These are phyloP conservation scores for Peronospora destructor DNA, from an alignment of 352 stramenopile genomes.

Conservation along the genomic window DNA sequence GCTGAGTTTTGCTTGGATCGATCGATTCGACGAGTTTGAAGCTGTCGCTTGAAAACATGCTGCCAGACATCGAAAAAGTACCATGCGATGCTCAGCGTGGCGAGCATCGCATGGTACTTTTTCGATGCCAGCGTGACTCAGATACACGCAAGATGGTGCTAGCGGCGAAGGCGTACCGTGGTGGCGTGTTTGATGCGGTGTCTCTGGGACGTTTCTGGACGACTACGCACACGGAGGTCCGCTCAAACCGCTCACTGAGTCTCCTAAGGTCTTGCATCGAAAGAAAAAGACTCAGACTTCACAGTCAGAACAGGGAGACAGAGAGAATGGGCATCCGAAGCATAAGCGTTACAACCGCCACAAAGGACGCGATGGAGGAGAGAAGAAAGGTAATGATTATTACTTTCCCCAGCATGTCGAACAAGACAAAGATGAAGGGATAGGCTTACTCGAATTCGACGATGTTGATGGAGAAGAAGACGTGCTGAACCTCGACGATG, in stretches of 20 bases:
- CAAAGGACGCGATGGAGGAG: slow-evolving; percentile 20
- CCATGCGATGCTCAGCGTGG: slow-evolving; percentile 25
- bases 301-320: slow-evolving; percentile 8
- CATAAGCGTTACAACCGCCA: slow-evolving; percentile 5
- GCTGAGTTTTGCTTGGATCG: slow-evolving; percentile 49
- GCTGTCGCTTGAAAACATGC: slow-evolving; percentile 59
- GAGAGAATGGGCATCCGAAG: slow-evolving; percentile 4
- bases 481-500: slow-evolving; percentile 54
- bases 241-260: slow-evolving; percentile 49
- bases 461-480: slow-evolving; percentile 40
- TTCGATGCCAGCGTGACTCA: slow-evolving; percentile 41
- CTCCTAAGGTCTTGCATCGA: slow-evolving; percentile 42
- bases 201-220: slow-evolving; percentile 53
- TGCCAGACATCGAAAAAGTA: no score
- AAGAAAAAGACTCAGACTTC: slow-evolving; percentile 22
- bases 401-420: slow-evolving; percentile 34
- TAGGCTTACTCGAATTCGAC: slow-evolving; percentile 36
- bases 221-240: slow-evolving; percentile 24
- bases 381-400: slow-evolving; percentile 39
- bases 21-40: slow-evolving; percentile 49
- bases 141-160: slow-evolving; percentile 35
- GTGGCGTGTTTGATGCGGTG: slow-evolving; percentile 47
- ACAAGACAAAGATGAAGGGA: slow-evolving; percentile 18
- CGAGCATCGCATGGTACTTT: slow-evolving; percentile 65
- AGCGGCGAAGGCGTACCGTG: slow-evolving; percentile 51